A percentile compares a stretch with the other conserved stretches of the same genome.
phyloP scores from a whole-genome alignment of 768 basidiomycete genomes.

The Hygrocybe punicea region DNA sequence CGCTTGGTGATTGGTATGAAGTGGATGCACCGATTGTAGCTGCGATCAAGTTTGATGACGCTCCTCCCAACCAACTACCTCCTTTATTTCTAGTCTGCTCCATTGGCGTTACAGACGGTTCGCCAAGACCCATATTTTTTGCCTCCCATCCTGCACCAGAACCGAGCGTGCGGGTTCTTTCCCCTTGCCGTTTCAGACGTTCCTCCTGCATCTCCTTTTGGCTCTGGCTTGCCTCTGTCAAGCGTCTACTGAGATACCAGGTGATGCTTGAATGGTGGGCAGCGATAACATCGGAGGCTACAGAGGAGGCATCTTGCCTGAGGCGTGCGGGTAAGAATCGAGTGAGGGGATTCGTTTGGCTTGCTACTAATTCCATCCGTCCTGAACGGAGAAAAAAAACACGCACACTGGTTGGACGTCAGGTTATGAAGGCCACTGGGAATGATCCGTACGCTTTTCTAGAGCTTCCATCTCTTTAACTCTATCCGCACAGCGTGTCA shows the following conservation, averaged over 20 bases:
- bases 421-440: constrained; percentile 8
- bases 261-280: constrained; percentile 92
- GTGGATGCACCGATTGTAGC: constrained; percentile 55
- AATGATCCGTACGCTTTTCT: constrained; percentile 72
- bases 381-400: constrained; percentile 38
- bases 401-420: no score
- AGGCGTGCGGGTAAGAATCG: constrained; percentile 72
- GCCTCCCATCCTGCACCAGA: constrained; percentile 70
- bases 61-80: constrained; percentile 64
- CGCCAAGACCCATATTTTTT: constrained; percentile 39
- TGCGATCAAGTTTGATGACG: constrained; percentile 55
- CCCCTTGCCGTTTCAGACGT: constrained; percentile 81
- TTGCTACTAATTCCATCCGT: constrained; percentile 63
- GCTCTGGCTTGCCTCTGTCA: constrained; percentile 72
- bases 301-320: constrained; percentile 49
- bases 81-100: constrained; percentile 19
- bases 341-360: constrained; percentile 60
- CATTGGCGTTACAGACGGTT: constrained; percentile 13
- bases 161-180: constrained; percentile 79
- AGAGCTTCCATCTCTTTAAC: constrained; percentile 84
- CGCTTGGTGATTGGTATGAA: constrained; percentile 25
- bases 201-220: constrained; percentile 94
- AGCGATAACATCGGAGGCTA: constrained; percentile 70
- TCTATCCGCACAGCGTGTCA: constrained; percentile 80
- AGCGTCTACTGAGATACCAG: constrained; percentile 81